These are phyloP conservation scores for Rhizodiscina lignyota DNA, from an alignment of 495 filamentous ascomycete genomes.

Conservation along the genomic window DNA sequence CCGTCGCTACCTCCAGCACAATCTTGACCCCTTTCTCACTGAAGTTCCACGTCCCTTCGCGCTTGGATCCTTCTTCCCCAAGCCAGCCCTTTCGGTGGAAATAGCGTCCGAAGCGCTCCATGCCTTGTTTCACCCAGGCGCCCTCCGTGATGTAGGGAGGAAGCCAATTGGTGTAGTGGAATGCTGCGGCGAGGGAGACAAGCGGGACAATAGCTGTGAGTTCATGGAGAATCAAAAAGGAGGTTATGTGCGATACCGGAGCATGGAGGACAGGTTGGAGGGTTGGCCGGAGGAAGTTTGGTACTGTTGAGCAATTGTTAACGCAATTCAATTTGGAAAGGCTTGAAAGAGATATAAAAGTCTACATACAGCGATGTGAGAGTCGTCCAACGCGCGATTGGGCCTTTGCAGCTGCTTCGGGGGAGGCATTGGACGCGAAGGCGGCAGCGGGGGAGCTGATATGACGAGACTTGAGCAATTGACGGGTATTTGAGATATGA, in stretches of 20 bases:
- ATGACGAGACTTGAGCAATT: too few relatives aligned
- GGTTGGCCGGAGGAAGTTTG: slow-evolving; percentile 45
- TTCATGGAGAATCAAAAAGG: slow-evolving; percentile 86
- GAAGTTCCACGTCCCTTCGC: too few relatives aligned
- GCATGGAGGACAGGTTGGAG: slow-evolving; percentile 51
- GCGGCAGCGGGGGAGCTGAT: too few relatives aligned
- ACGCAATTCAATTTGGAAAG: too few relatives aligned
- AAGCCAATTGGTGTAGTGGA: slow-evolving; percentile 59
- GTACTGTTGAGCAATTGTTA: too few relatives aligned
- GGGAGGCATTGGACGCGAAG: too few relatives aligned
- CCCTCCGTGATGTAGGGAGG: slow-evolving; percentile 35
- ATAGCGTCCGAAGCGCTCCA: slow-evolving; percentile 39
- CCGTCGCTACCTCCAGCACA: slow-evolving; percentile 58
- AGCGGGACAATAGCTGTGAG: slow-evolving; percentile 72
- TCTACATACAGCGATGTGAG: too few relatives aligned
- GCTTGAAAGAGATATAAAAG: too few relatives aligned
- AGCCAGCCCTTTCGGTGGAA: slow-evolving; percentile 42
- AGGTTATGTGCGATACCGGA: slow-evolving; percentile 63
- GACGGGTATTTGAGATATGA: too few relatives aligned
- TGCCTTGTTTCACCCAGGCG: slow-evolving; percentile 34
- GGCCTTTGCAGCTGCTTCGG: too few relatives aligned
- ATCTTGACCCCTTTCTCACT: slow-evolving; percentile 4
- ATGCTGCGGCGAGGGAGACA: slow-evolving; percentile 51
- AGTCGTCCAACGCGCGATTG: too few relatives aligned
- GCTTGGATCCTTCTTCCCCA: slow-evolving; percentile 27